Base-by-base conservation (phyloP, 345 rosid species). In the Corchorus olitorius region DNA sequence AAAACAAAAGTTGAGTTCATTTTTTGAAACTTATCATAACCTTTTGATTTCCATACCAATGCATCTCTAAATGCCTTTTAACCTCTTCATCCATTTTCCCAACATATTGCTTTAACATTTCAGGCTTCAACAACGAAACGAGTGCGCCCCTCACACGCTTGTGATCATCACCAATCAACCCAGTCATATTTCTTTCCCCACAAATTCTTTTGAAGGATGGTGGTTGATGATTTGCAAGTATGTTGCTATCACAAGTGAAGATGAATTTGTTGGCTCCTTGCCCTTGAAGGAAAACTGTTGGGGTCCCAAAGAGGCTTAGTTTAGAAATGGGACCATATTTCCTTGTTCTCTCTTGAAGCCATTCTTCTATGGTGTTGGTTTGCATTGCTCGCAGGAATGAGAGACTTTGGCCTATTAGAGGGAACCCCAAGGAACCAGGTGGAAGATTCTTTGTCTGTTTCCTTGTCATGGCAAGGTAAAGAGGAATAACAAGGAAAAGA, bases 41-140 rank as follows among this genome's bases (percentile, higher is more conserved):
- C 68, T 75, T 60, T 15, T 82, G 80, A 74, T 84, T 81, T 37
- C 84, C 87, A 52, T 43, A 41, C 88, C 86, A 82, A 3, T 83
- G 78, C 70, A 59, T 67, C 64, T 81, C 56, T 3, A 87, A 72
- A 34, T 86, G 86, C 78, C 69, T 12, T 79, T 79, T 84, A 22
- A 89, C 77, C 59, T 83, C 91, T 70, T 45, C 75, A 39, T 88
- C 89, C 68, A 86, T 88, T 69, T 81, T 85, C 52, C 80, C 87
- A 20, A 86, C 77, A 4, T 83, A 83, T 33, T 76, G 78, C 78
- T 78, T 87, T 77, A 94, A 73, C 5, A 92, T 87, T 63, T 87
- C 89, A 8, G 89, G 88, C 78, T 78, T 83, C 76, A 86, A n/a
- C 62, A 89, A 89, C 1, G 78, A 79, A 39, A 82, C n/a, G 2